phyloP scores from a whole-genome alignment of 2,329 filamentous ascomycete genomes.

The Fusarium staphyleae region DNA sequence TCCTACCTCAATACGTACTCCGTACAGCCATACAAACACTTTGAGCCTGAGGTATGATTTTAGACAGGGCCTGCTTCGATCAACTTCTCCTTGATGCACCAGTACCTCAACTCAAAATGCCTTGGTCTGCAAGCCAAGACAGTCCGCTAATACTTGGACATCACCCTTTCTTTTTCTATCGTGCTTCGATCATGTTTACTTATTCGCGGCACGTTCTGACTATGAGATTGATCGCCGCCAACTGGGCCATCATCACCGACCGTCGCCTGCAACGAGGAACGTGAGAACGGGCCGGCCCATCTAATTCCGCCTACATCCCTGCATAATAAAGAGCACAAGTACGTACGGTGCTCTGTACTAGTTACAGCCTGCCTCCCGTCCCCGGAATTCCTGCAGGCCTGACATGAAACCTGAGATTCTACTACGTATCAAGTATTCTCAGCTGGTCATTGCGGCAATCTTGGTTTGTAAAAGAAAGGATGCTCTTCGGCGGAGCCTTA shows the following conservation, averaged over 20 bases:
- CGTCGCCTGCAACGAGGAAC: slow-evolving; percentile 27
- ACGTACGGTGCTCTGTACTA: too few species aligned
- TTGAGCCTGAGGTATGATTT: background rate
- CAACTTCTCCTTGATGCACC: background rate
- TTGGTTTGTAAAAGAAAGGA: too few species aligned
- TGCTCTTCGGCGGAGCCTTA: too few species aligned
- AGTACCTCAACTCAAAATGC: too few species aligned
- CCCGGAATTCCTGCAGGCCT: background rate
- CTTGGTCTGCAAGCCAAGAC: background rate
- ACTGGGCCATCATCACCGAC: slow-evolving; percentile 25
- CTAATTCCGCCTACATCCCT: slow-evolving; percentile 29
- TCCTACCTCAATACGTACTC: slow-evolving; percentile 13
- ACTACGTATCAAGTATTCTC: too few species aligned
- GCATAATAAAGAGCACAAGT: slow-evolving; percentile 17
- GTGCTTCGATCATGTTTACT: slow-evolving; percentile 1
- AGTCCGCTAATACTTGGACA: background rate
- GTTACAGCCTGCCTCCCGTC: slow-evolving; percentile 10
- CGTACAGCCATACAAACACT: background rate
- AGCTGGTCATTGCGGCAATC: background rate
- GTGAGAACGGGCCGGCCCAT: slow-evolving; percentile 37
- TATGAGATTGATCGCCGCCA: slow-evolving; percentile 20
- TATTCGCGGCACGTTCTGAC: slow-evolving; percentile 8
- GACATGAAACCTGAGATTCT: background rate
- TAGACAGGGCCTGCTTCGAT: background rate
- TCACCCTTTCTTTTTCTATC: background rate